Percentiles rank a stretch among this genome's conserved stretches.
Conservation (phyloP, 2,329 filamentous ascomycete species). For the Rutstroemia sp. region DNA sequence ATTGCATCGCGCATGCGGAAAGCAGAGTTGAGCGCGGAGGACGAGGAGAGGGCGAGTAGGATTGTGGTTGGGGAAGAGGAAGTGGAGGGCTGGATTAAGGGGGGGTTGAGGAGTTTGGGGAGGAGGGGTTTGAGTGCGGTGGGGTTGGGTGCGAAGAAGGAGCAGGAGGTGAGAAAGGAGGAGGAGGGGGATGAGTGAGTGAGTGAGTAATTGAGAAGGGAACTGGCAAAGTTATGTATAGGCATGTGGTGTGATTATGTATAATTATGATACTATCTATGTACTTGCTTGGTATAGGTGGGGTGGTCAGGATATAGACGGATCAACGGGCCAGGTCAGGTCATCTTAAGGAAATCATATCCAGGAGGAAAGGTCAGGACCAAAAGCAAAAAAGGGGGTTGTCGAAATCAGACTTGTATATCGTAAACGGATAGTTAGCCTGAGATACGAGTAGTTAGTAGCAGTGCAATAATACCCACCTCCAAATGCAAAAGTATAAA, state of each 20-base stretch:
- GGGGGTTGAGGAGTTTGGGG: slow-evolving; percentile 45
- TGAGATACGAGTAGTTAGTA: too few species aligned
- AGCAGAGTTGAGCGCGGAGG: slow-evolving; percentile 62
- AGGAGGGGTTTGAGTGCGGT: slow-evolving; percentile 17
- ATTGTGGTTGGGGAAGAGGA: slow-evolving; percentile 58
- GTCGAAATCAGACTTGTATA: too few species aligned
- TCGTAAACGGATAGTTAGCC: too few species aligned
- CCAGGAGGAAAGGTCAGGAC: too few species aligned
- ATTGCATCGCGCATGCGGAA: slow-evolving; percentile 73
- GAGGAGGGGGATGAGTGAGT: slow-evolving; percentile 12
- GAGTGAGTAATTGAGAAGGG: not conserved
- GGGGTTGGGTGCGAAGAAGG: slow-evolving; percentile 19
- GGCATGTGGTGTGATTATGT: not conserved
- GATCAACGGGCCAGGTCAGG: not conserved
- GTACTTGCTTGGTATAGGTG: too few species aligned
- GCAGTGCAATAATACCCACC: too few species aligned
- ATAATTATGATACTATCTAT: not conserved
- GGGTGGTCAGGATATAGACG: not conserved
- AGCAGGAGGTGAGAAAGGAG: not conserved
- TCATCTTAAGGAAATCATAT: too few species aligned
- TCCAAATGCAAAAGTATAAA: too few species aligned
- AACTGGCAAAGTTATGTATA: not conserved
- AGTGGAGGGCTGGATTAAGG: slow-evolving; percentile 34
- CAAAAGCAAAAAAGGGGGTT: too few species aligned
- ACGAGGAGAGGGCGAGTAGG: slow-evolving; percentile 57